Percentiles rank a stretch among this genome's conserved stretches.
phyloP scores from a whole-genome alignment of 805 yeast genomes.

The Wickerhamiella allomyrinae region DNA sequence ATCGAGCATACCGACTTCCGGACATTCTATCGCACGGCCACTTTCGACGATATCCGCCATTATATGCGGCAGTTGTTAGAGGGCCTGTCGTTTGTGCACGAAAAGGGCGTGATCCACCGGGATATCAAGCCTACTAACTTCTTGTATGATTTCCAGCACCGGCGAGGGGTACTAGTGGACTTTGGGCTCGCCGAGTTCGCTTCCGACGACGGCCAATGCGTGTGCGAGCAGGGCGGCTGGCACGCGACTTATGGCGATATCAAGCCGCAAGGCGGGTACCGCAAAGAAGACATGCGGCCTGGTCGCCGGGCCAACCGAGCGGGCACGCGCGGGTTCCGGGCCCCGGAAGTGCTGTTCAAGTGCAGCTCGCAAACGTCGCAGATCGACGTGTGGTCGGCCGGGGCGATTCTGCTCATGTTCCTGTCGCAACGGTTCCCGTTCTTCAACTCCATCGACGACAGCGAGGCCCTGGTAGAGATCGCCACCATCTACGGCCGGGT shows the following conservation, averaged over 20 bases:
- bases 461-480: conserved; percentile 78
- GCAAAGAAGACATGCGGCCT: conserved; percentile 75
- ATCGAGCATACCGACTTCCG: conserved; percentile 85
- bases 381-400: conserved; percentile 87
- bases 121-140: conserved; percentile 83
- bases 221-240: conserved; percentile 8
- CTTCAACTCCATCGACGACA: conserved; percentile 86
- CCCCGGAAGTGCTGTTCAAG: conserved; percentile 82
- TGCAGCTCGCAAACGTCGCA: conserved; percentile 72
- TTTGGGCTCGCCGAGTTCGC: conserved; percentile 79
- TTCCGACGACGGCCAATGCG: conserved; percentile 13
- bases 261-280: conserved; percentile 46
- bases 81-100: conserved; percentile 64
- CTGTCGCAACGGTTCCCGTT: conserved; percentile 76
- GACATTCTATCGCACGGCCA: conserved; percentile 66
- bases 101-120: conserved; percentile 70
- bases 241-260: conserved; percentile 18
- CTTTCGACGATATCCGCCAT: conserved; percentile 61
- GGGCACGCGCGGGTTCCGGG: conserved; percentile 89
- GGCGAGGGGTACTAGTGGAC: conserved; percentile 74
- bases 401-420: conserved; percentile 70
- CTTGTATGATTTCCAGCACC: conserved; percentile 47
- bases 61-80: conserved; percentile 69
- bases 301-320: conserved; percentile 93
- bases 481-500: conserved; percentile 66